A percentile compares a stretch with the other conserved stretches of the same genome.
These are phyloP conservation scores for Candida frijolesensis DNA, from an alignment of 1,139 yeast genomes.

Conservation along the genomic window DNA sequence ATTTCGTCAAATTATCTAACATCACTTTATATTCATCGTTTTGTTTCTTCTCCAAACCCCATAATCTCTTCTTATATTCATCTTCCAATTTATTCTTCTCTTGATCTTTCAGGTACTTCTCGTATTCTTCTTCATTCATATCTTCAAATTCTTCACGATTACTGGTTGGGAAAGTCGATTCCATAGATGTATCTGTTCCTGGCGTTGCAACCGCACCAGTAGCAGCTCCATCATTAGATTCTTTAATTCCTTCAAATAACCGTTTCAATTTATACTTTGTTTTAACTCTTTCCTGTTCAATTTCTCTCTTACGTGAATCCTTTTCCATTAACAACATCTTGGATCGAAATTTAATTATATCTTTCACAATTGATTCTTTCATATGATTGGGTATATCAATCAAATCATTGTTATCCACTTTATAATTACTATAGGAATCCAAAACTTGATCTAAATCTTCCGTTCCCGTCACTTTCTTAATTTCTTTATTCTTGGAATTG, in stretches of 20 bases:
- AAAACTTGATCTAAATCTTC: constrained; percentile 40
- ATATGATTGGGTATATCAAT: constrained; percentile 63
- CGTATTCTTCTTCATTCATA: constrained; percentile 39
- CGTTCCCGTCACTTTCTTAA: constrained; percentile 24
- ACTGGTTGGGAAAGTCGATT: constrained; percentile 2
- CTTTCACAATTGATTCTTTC: constrained; percentile 58
- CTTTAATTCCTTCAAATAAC: constrained; percentile 50
- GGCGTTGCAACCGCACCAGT: constrained; percentile 9
- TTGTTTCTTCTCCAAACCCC: constrained; percentile 21
- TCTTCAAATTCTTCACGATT: constrained; percentile 26
- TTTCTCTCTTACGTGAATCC: constrained; percentile 54
- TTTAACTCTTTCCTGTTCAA: constrained; percentile 52
- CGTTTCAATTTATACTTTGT: constrained; percentile 53
- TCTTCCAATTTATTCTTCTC: constrained; percentile 21
- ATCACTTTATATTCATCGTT: constrained; percentile 20
- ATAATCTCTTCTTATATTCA: constrained; percentile 21
- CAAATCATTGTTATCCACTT: constrained; percentile 61
- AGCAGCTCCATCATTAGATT: constrained; percentile 21
- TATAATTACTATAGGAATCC: constrained; percentile 44
- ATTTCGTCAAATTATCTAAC: constrained; percentile 20
- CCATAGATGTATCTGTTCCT: not conserved
- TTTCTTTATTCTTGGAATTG: constrained; percentile 20
- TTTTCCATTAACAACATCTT: constrained; percentile 61
- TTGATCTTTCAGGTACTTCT: constrained; percentile 22
- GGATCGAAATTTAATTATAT: constrained; percentile 63